Percentiles rank a stretch among this genome's conserved stretches.
phyloP scores from a whole-genome alignment of 2,329 filamentous ascomycete species.

The Botrytis tulipae region DNA sequence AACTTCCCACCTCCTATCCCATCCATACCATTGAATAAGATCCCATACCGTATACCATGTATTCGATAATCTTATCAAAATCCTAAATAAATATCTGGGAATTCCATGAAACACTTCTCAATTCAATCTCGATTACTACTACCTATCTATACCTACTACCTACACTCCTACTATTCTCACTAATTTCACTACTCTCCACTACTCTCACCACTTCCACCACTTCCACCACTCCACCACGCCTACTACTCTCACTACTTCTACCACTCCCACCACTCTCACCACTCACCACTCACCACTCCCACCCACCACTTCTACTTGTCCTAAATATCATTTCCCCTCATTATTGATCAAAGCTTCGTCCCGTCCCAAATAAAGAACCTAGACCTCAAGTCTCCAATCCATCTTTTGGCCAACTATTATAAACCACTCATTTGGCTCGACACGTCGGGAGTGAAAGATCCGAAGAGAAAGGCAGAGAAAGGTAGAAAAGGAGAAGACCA shows the following conservation, averaged over 20 bases:
- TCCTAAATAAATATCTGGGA: neutral
- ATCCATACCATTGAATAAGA: neutral
- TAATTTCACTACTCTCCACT: neutral
- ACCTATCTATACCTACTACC: too few relatives aligned
- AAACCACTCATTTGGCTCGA: neutral
- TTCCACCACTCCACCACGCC: too few relatives aligned
- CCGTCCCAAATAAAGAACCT: neutral
- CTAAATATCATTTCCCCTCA: neutral
- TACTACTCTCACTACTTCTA: too few relatives aligned
- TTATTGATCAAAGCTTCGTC: conserved; percentile 2
- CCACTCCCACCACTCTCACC: too few relatives aligned
- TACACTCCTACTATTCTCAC: too few relatives aligned
- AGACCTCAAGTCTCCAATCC: neutral
- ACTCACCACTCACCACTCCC: neutral
- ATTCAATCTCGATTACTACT: neutral
- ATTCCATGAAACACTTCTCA: neutral
- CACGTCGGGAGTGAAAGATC: neutral
- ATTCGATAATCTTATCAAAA: neutral
- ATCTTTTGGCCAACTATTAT: neutral
- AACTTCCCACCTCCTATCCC: neutral
- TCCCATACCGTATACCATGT: too few relatives aligned
- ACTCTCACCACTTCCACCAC: too few relatives aligned
- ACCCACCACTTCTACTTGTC: neutral
- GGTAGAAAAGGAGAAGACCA: neutral
- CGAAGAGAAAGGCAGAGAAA: neutral